A percentile compares a stretch with the other conserved stretches of the same genome.
Conservation (phyloP, 2,329 filamentous ascomycete genomes). For the Alternaria ventricosa region DNA sequence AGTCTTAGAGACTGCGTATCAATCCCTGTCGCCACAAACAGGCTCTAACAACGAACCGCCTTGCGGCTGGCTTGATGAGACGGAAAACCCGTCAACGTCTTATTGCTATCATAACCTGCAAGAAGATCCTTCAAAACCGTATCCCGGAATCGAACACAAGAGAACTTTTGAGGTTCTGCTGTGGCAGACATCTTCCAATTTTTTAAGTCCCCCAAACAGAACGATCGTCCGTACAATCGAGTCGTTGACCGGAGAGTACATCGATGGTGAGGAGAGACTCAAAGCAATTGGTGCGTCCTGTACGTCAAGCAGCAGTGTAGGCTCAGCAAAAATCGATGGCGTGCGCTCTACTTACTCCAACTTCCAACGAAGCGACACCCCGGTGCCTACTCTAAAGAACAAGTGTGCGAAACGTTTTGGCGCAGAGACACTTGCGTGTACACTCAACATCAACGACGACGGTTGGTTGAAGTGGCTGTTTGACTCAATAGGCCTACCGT, state of each 20-base stretch:
- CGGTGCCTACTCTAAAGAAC: fast-evolving
- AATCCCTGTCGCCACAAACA: background rate
- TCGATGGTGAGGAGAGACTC: background rate
- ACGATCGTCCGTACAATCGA: background rate
- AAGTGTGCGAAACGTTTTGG: background rate
- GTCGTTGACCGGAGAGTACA: background rate
- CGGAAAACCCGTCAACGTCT: background rate
- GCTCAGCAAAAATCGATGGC: background rate
- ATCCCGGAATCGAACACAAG: background rate
- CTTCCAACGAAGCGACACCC: background rate
- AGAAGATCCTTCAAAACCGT: background rate
- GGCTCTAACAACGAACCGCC: background rate
- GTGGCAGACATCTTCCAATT: background rate
- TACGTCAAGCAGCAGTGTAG: background rate
- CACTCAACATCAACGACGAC: background rate
- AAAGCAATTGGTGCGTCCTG: background rate
- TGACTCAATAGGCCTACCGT: background rate
- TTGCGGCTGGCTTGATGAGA: background rate
- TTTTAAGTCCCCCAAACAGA: background rate
- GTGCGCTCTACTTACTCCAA: background rate
- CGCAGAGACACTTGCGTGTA: background rate
- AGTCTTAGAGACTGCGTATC: background rate
- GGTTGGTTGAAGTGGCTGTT: background rate
- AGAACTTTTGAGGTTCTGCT: background rate
- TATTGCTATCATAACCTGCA: background rate